Base-by-base conservation (phyloP, 192 early-diverging fungal genomes). In the Anaeromyces robustus region DNA sequence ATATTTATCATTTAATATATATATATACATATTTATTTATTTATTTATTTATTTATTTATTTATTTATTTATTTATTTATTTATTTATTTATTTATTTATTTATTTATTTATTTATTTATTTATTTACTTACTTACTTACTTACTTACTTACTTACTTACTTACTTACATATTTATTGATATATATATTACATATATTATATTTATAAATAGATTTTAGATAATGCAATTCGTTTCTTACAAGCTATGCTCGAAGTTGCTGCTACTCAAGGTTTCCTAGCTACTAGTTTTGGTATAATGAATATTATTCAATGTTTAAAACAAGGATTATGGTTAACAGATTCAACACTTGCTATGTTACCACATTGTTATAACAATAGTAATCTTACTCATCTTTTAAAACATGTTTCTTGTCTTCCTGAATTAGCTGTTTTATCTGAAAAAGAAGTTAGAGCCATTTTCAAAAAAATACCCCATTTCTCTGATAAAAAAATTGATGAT, bases 221-320 rank as follows among this genome's bases (percentile, higher is more conserved):
- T 84, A 94, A 95, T 80, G 87, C 93, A 32, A 92, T 98, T 77
- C 96, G 97, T 81, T 91, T 99, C 30, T 85, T 94, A 81, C 89
- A 93, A 87, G 97, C 98, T 29, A 96, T 98, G 95, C 91, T 98
- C 77, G 96, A 98, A 84, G 88, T 96, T 29, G 83, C 89, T 4
- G 94, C 93, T 4, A 87, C 86, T 68, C 85, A 89, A 80, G 97
- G 95, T 0, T 88, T 89, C 43, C 78, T 95, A 78, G 81, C 80
- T 6, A 90, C 91, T 0, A 85, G 89, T 41, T 78, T 96, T 78
- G 92, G 92, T 1, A 86, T 92, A 26, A 95, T 98, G 91, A 87
- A 89, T 78, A 87, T 96, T 80, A 86, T 96, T 80, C 96, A 99
- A 87, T 94, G 93, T 52, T 89, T 98, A 81, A 98, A 98, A 86